A percentile compares a stretch with the other conserved stretches of the same genome.
Evolutionary conservation across 1,284 basidiomycete species (phyloP).

Genomic region (Psilocybe mexicana): DNA sequence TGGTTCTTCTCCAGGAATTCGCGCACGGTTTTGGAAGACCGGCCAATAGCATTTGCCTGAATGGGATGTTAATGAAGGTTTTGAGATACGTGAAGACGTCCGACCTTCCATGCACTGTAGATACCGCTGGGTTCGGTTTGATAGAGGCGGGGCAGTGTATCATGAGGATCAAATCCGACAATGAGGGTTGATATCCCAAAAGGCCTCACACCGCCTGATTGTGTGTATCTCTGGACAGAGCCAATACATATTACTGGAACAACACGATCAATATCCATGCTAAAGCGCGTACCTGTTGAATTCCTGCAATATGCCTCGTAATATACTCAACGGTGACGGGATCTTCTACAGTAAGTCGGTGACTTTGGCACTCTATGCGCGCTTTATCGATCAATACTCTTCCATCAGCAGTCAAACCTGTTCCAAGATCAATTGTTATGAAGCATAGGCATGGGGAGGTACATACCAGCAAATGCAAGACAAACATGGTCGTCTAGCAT

Average conservation of each 20-base stretch:
- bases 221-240: constrained; percentile 82
- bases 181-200: constrained; percentile 98
- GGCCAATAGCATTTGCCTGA: constrained; percentile 95
- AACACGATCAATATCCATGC: not conserved
- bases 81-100: constrained; percentile 4
- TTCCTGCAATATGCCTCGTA: constrained; percentile 95
- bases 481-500: constrained; percentile 99
- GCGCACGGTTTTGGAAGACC: constrained; percentile 97
- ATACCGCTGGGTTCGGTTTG: constrained; percentile 98
- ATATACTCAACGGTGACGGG: constrained; percentile 99
- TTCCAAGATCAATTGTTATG: constrained; percentile 8
- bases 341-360: constrained; percentile 97
- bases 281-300: constrained; percentile 79
- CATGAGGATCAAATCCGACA: constrained; percentile 96
- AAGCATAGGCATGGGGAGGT: constrained; percentile 11
- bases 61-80: not conserved
- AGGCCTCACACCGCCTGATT: constrained; percentile 97
- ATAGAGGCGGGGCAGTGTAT: constrained; percentile 86
- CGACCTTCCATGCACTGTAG: constrained; percentile 98
- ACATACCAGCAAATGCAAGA: constrained; percentile 92
- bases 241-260: constrained; percentile 1
- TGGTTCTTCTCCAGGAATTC: constrained; percentile 99
- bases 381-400: constrained; percentile 98
- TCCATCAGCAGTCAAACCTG: constrained; percentile 96
- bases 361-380: constrained; percentile 95